Base-by-base conservation (phyloP, 805 yeast genomes). In the Wickerhamomyces queroliae region DNA sequence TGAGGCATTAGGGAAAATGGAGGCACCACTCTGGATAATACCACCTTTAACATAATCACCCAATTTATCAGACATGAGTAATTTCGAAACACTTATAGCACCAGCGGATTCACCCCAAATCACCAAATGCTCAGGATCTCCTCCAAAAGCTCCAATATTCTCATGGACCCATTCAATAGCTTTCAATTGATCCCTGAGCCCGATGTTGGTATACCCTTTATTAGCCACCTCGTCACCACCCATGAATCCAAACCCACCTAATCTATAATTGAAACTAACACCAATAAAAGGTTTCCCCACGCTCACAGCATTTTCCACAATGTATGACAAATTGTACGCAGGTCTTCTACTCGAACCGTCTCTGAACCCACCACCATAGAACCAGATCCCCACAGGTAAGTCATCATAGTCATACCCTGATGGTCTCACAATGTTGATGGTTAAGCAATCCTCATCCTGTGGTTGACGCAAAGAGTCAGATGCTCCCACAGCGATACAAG, bases 101-200 rank as follows among this genome's bases (percentile, higher is more conserved):
- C 70, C 71, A 9, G 71, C 69, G 34, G 59, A 49, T 44, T 62
- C 62, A 11, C 71, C 70, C 46, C 59, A 51, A 13, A 66, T 46
- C 2, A 68, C 62, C 15, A 66, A 55, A 39, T 45, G 47, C 20
- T 49, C 43, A 1, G 62, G 55, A 38, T 66, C 53, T 17, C 71
- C 70, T 11, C 69, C 69, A 45, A 66, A 64, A 26, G 38, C 35
- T 9, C 31, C 46, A 37, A 65, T 65, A 45, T 65, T 55, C 29
- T 55, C 51, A 27, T 52, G 42, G 15, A 58, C 53, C 72, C 71
- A 66, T 16, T 55, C 48, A 18, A 62, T 42, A 4, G 66, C 70
- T 17, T 38, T 35, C n/a, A 62, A 45, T 38, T 61, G 67, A 39
- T 66, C 71, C 33, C 52, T 48, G 6, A 66, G 40, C 2, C 69